Evolutionary conservation across 805 yeast genomes (phyloP).

Genomic region (Jamesozyma jinghongensis): DNA sequence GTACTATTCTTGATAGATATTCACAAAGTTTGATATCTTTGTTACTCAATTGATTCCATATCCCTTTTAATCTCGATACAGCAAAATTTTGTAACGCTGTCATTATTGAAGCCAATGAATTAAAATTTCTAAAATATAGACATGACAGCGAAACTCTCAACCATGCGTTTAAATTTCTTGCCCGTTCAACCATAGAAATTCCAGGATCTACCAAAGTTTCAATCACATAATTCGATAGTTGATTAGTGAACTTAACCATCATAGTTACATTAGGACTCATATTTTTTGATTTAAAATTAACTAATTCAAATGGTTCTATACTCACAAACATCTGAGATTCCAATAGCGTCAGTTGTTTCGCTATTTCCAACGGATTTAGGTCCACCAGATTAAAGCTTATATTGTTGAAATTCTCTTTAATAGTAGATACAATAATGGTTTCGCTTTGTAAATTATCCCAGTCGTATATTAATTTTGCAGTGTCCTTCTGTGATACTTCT

Average conservation of each 20-base stretch:
- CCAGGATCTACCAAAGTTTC: slow-evolving; percentile 57
- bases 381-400: slow-evolving; percentile 27
- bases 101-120: slow-evolving; percentile 70
- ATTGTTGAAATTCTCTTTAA: slow-evolving; percentile 7
- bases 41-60: slow-evolving; percentile 51
- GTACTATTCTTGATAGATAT: slow-evolving; percentile 57
- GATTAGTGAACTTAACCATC: slow-evolving; percentile 59
- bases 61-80: slow-evolving; percentile 48
- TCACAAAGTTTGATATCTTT: slow-evolving; percentile 56
- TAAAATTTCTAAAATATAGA: slow-evolving; percentile 63
- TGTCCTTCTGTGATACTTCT: too few species aligned
- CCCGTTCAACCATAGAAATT: slow-evolving; percentile 38
- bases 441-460: slow-evolving; percentile 5
- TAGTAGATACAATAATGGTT: background rate
- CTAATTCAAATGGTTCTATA: slow-evolving; percentile 55
- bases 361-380: slow-evolving; percentile 62
- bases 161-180: slow-evolving; percentile 57
- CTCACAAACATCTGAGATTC: slow-evolving; percentile 59
- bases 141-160: slow-evolving; percentile 65
- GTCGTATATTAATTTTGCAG: slow-evolving; percentile 1
- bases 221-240: slow-evolving; percentile 60
- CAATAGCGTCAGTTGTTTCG: slow-evolving; percentile 65
- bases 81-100: slow-evolving; percentile 68
- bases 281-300: slow-evolving; percentile 51
- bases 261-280: slow-evolving; percentile 55